Evolutionary conservation across 2,329 filamentous ascomycete genomes (phyloP).

Genomic region (Diaporthe humulicola): DNA sequence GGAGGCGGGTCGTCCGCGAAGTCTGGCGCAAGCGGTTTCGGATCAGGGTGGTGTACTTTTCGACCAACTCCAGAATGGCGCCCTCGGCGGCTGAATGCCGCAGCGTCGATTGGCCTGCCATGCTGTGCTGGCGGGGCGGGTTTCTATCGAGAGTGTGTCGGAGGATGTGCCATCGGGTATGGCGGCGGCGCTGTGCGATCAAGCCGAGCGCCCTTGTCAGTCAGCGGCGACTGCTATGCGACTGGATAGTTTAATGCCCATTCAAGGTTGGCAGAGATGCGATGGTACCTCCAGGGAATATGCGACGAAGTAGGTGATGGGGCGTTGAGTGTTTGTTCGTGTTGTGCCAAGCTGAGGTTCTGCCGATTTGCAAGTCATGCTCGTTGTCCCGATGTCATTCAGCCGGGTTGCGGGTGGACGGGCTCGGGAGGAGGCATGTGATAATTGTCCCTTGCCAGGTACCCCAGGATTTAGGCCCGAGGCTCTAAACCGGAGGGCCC

Average conservation of each 20-base stretch:
- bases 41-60: conserved; percentile 69
- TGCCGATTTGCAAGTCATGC: conserved; percentile 7
- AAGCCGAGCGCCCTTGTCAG: neutral
- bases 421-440: conserved; percentile 29
- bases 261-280: neutral
- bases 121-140: conserved; percentile 53
- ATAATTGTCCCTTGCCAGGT: conserved; percentile 26
- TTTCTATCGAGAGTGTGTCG: conserved; percentile 6
- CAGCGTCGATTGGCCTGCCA: conserved; percentile 92
- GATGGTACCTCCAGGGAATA: neutral
- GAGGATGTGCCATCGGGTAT: conserved; percentile 19
- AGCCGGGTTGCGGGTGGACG: neutral
- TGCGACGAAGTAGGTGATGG: neutral
- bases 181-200: conserved; percentile 27
- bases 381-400: conserved; percentile 29
- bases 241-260: neutral
- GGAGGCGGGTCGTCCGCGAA: conserved; percentile 78
- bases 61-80: conserved; percentile 73
- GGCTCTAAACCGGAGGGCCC: conserved; percentile 5
- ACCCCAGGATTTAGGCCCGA: conserved; percentile 26
- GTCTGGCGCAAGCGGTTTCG: conserved; percentile 71
- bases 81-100: conserved; percentile 75
- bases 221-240: neutral
- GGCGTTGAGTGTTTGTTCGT: neutral
- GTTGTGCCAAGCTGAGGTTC: conserved; percentile 34